phyloP scores from a whole-genome alignment of 352 stramenopile species.

The Phytophthora pistaciae region DNA sequence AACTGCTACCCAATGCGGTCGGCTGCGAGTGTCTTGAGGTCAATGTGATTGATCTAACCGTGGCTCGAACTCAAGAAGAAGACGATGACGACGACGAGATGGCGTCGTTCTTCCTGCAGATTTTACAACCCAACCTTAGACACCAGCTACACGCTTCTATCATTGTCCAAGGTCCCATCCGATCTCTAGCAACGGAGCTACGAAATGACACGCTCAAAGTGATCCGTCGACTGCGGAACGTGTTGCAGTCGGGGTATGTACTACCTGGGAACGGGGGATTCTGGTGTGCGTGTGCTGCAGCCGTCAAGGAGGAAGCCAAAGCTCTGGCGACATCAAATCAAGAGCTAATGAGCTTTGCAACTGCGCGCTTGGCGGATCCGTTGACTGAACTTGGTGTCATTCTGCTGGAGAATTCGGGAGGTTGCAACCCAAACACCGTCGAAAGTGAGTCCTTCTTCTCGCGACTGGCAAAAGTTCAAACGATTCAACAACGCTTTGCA shows the following conservation, averaged over 20 bases:
- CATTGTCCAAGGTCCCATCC: conserved; percentile 29
- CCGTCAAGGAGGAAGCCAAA: conserved; percentile 13
- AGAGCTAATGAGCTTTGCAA: conserved; percentile 23
- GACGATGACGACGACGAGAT: conserved; percentile 23
- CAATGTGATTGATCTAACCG: conserved; percentile 17
- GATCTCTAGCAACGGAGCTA: conserved; percentile 31
- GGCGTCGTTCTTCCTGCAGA: conserved; percentile 23
- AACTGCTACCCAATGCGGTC: conserved; percentile 30
- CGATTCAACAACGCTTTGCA: conserved; percentile 26
- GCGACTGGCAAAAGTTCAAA: conserved; percentile 17
- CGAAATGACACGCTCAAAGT: conserved; percentile 18
- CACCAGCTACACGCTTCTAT: conserved; percentile 22
- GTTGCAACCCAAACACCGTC: neutral
- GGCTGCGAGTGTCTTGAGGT: conserved; percentile 24
- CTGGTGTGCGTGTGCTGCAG: conserved; percentile 37
- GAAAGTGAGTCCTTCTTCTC: conserved; percentile 27
- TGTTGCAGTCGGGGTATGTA: conserved; percentile 24
- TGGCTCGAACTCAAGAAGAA: conserved; percentile 6
- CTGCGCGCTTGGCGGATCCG: conserved; percentile 6
- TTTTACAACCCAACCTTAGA: neutral
- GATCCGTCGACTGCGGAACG: conserved; percentile 33
- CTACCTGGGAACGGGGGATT: conserved; percentile 34
- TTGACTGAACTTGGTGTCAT: conserved; percentile 28
- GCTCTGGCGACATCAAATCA: neutral
- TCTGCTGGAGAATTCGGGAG: conserved; percentile 30